Conservation (phyloP, 176 grass and related monocot genomes). For the Puccinellia tenuiflora region DNA sequence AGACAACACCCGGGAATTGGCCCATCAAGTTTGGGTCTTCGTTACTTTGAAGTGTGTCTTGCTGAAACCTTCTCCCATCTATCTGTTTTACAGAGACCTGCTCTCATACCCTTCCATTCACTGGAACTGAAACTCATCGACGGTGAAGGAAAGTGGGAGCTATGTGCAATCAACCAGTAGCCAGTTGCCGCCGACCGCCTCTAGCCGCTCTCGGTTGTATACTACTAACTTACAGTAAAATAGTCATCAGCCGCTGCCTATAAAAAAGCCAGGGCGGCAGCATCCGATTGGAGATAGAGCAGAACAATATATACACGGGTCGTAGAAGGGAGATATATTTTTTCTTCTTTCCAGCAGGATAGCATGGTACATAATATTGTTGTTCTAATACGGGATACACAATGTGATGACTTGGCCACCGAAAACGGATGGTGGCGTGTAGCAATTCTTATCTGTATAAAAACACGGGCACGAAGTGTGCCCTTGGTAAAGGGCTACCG, state of each 20-base stretch:
- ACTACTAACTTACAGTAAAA: background rate
- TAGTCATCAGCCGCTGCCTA: background rate
- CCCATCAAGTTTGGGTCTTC: background rate
- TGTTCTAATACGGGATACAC: background rate
- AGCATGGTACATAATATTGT: constrained; percentile 18
- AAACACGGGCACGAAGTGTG: constrained; percentile 5
- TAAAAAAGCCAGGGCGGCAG: background rate
- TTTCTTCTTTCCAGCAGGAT: background rate
- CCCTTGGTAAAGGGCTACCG: constrained; percentile 14
- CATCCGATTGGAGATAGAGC: background rate
- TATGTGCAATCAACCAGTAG: constrained; percentile 67
- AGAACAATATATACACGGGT: background rate
- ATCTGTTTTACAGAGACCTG: constrained; percentile 70
- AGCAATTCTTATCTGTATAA: constrained; percentile 1
- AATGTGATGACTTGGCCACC: background rate
- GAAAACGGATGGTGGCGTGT: background rate
- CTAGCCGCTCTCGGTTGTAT: background rate
- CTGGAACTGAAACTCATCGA: constrained; percentile 93
- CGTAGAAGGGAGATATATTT: background rate
- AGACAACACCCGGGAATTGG: background rate
- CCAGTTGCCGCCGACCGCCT: background rate
- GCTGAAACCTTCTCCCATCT: background rate
- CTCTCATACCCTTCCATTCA: constrained; percentile 90
- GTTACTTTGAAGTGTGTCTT: background rate
- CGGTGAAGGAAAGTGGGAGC: constrained; percentile 94